Percentiles rank a stretch among this genome's conserved stretches.
These are phyloP conservation scores for Ceratocystis lukuohia DNA, from an alignment of 2,329 filamentous ascomycete genomes.

Conservation along the genomic window DNA sequence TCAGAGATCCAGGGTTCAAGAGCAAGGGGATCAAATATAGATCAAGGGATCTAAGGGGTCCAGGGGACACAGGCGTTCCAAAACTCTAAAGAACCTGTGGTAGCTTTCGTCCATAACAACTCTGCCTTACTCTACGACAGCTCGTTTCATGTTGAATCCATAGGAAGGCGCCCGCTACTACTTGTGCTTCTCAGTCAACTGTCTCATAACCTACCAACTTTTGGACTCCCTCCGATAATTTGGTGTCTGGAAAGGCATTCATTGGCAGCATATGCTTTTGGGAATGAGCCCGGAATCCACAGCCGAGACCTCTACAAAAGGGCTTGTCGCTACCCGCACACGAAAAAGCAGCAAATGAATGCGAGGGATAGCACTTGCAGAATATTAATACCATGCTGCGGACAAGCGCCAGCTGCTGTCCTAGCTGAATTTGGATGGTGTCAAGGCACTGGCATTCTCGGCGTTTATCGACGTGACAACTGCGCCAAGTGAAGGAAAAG, in stretches of 20 bases:
- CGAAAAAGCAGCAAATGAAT: neutral
- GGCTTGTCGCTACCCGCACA: neutral
- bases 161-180: neutral
- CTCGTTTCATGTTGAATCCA: no score
- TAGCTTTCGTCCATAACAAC: neutral
- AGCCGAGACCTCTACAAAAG: constrained; percentile 1
- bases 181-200: neutral
- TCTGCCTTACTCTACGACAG: neutral
- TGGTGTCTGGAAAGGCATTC: neutral
- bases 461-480: neutral
- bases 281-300: neutral
- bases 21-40: neutral
- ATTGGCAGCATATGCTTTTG: neutral
- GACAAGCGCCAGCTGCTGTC: neutral
- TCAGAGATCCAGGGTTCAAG: neutral
- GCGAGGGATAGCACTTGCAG: neutral
- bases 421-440: neutral
- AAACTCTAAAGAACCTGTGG: neutral
- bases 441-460: constrained; percentile 3
- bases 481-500: neutral
- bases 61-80: no score
- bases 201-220: neutral
- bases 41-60: no score
- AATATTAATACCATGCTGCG: neutral
- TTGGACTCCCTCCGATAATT: neutral